Evolutionary conservation across 805 yeast species (phyloP), one percentile per base, ranked within the genome.

Genomic region (Starmera dryadoides): DNA sequence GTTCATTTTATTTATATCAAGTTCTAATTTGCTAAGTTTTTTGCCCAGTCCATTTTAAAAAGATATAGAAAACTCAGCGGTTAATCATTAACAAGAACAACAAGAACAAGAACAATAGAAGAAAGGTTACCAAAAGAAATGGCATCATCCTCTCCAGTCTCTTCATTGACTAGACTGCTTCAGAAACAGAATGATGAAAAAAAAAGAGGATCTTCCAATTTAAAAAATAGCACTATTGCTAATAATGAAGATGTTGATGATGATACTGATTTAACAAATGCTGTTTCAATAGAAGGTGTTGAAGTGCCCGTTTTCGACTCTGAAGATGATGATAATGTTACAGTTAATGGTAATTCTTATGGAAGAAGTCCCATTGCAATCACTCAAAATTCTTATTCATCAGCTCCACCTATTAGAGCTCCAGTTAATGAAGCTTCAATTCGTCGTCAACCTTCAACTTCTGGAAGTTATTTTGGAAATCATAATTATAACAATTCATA

Each of bases 351-450:
- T 18, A 37, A 39, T n/a, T 42, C 41, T 33, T 46, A 40, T 34
- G 50, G 46, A 40, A 40, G 56, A 42, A 50, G 54, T 33, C 56
- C 56, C 41, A 52, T 52, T 30, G 33, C 53, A 10, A 41, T 41
- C 15, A 34, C 25, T 15, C 30, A 32, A 12, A 31, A 39, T 6
- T 30, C 33, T 18, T 40, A 44, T 34, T 41, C 56, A 2, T 34
- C 50, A 2, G 53, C 59, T 3, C 59, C 59, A 19, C 59, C 59
- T 4, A 55, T 55, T 26, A 50, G 55, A 33, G 58, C 59, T 10
- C 59, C 59, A 15, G 38, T 50, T 39, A 41, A 50, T 16, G 25
- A 22, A 10, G 46, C 59, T 0, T 55, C 58, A 9, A 46, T 53
- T 33, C 59, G 53, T 34, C 47, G 59, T 37, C 53, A 50, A 6